A percentile compares a stretch with the other conserved stretches of the same genome.
Evolutionary conservation across 257 asterid species (phyloP).

Genomic region (Forsythia suspensa): DNA sequence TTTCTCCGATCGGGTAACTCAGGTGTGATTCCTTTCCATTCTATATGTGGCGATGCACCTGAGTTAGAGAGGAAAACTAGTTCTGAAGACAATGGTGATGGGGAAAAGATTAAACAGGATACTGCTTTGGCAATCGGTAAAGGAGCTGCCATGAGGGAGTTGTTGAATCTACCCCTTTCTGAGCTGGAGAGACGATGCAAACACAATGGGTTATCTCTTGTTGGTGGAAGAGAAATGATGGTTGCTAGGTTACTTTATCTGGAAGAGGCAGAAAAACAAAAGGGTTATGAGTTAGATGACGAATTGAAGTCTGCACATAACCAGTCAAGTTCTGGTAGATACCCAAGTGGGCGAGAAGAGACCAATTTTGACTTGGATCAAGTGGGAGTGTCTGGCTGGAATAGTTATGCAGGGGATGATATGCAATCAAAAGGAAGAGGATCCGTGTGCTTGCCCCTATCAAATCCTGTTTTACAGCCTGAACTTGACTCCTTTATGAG

Average conservation of each 20-base stretch:
- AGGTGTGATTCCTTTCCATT: slow-evolving; percentile 78
- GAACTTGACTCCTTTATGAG: slow-evolving; percentile 24
- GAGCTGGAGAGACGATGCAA: slow-evolving; percentile 62
- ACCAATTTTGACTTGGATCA: slow-evolving; percentile 47
- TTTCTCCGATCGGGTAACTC: slow-evolving; percentile 84
- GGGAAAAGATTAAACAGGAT: slow-evolving; percentile 44
- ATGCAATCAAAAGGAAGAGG: slow-evolving; percentile 47
- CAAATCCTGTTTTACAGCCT: slow-evolving; percentile 34
- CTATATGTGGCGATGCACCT: slow-evolving; percentile 67
- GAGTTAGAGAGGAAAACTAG: slow-evolving; percentile 40
- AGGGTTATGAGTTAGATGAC: slow-evolving; percentile 59
- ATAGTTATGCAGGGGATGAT: slow-evolving; percentile 45
- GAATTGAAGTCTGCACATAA: slow-evolving; percentile 59
- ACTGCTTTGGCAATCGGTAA: slow-evolving; percentile 57
- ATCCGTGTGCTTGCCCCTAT: slow-evolving; percentile 27
- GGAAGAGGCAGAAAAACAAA: slow-evolving; percentile 89
- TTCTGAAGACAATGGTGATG: slow-evolving; percentile 33
- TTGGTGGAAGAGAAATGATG: slow-evolving; percentile 95
- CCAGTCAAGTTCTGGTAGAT: slow-evolving; percentile 60
- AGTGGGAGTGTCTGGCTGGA: slow-evolving; percentile 42
- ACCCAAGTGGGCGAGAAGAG: slow-evolving; percentile 51
- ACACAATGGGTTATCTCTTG: slow-evolving; percentile 73
- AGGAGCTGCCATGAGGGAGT: slow-evolving; percentile 62
- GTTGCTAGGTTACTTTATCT: slow-evolving; percentile 87
- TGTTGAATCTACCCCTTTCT: slow-evolving; percentile 41